Base-by-base conservation (phyloP, 331 rosid genomes). In the Stylosanthes scabra region DNA sequence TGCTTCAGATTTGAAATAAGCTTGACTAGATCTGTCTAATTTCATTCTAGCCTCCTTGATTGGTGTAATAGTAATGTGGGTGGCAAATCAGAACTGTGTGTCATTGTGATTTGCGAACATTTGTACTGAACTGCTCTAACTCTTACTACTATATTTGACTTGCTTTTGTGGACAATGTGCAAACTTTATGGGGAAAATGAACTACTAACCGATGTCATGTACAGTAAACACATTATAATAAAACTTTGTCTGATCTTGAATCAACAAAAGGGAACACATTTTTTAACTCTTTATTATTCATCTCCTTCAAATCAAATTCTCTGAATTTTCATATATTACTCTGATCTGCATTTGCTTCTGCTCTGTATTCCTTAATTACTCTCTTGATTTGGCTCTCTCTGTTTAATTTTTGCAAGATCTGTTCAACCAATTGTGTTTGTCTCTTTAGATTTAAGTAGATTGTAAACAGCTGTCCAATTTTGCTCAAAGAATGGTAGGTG, bases 21-120 rank as follows among this genome's bases (percentile, higher is more conserved):
- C 82, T 73, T 61, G 11, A 84, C 68, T 82, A 85, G 97, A 91
- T 85, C 93, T 88, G 73, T 76, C 77, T 70, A 71, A 55, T 76
- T 83, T 69, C 74, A 37, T 56, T 44, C 14, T 60, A 46, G 56
- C 69, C n/a, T 46, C 69, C n/a, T 46, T 7, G 28, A 66, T 70
- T 59, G 60, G 46, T 72, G 52, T 59, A 41, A 37, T 66, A 34
- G 39, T 34, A 34, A 34, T 34, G 39, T 34, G 39, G 59, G 51
- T 83, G 80, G 25, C 25, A 20, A 20, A 0, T 20, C 25, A 81
- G 45, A 77, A 78, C 75, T 82, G 62, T 52, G 58, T 77, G 70
- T 54, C 56, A 39, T 29, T 82, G 14, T 62, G 37, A 31, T n/a
- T n/a, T n/a, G n/a, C n/a, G 25, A 20, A 34, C 4, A 34, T 34